Base-by-base conservation (phyloP, 1,284 basidiomycete genomes). In the Naganishia cerealis region DNA sequence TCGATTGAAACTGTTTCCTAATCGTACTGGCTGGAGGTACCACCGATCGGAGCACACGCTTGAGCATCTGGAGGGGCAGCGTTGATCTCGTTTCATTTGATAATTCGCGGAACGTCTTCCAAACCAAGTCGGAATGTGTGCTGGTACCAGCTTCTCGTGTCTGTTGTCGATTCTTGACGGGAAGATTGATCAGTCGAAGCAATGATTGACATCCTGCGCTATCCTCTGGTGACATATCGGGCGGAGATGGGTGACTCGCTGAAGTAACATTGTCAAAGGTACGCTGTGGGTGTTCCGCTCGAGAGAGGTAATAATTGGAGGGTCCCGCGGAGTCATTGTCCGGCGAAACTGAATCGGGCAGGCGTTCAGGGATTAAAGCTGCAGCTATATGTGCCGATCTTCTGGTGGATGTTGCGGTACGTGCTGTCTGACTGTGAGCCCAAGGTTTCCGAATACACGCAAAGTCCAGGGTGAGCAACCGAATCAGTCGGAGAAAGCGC, bases 31-130 rank as follows among this genome's bases (percentile, higher is more conserved):
- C 18, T 13, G 59, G 67, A 18, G 67, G 67, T 18, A 57, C 54
- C 12, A 68, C 67, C 54, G 55, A 53, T 33, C 67, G 53, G 24
- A 68, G 43, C 43, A 68, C 56, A 36, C 61, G 40, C 40, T 68
- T 68, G 4, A 68, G 39, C 61, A 48, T 33, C 5, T 55, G 59
- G 15, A 65, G n/a, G 3, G 67, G 67, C 2, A 68, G 52, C 1
- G 46, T 46, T 13, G 38, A 36, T 10, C 56, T 42, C 13, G 54
- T 63, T 48, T 68, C 55, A 21, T 16, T 57, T 3, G 67, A 63
- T 5, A 68, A 36, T 26, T 59, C 48, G 26, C 16, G n/a, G 36
- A 68, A 68, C 18, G 59, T 43, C 18, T 55, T 65, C 67, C 67
- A 68, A 9, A 65, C 56, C 24, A 53, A 43, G 38, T 68, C 67